Evolutionary conservation across 2,329 filamentous ascomycete species (phyloP).

Genomic region (Tolypocladium amazonense): DNA sequence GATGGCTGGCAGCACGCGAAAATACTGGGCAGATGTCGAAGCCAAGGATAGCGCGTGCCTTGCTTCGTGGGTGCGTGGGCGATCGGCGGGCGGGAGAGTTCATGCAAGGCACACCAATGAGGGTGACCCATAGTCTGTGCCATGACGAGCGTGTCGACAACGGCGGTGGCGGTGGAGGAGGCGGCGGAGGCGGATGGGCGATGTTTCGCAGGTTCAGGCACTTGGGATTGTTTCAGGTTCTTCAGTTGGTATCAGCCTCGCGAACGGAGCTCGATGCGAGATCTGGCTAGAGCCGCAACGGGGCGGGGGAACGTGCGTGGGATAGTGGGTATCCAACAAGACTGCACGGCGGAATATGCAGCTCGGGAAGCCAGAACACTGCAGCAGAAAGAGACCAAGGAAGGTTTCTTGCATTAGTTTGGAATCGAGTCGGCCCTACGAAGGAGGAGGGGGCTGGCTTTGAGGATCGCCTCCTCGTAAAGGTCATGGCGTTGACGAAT

Average conservation of each 20-base stretch:
- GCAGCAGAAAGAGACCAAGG: not conserved
- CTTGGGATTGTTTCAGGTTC: slow-evolving; percentile 9
- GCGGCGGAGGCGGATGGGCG: not conserved
- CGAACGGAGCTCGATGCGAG: slow-evolving; percentile 4
- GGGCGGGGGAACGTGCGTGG: slow-evolving; percentile 2
- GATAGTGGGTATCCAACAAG: not conserved
- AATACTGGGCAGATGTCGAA: not conserved
- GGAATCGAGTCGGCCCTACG: not conserved
- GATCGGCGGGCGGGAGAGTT: not conserved
- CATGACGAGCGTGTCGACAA: not conserved
- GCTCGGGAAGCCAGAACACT: not conserved
- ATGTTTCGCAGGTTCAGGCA: slow-evolving; percentile 4
- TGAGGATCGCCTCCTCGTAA: not conserved
- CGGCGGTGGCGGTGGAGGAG: not conserved
- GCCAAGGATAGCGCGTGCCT: not conserved
- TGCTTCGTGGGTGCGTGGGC: not conserved
- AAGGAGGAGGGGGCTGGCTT: not conserved
- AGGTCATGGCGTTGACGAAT: not conserved
- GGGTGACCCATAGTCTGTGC: not conserved
- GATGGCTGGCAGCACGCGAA: not conserved
- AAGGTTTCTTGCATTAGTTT: not conserved
- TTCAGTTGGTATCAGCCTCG: slow-evolving; percentile 7
- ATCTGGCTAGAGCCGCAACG: slow-evolving; percentile 3
- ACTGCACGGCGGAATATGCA: not conserved
- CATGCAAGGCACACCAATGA: slow-evolving; percentile 14